phyloP scores from a whole-genome alignment of 1,284 basidiomycete genomes.

The Blastosporella zonata region DNA sequence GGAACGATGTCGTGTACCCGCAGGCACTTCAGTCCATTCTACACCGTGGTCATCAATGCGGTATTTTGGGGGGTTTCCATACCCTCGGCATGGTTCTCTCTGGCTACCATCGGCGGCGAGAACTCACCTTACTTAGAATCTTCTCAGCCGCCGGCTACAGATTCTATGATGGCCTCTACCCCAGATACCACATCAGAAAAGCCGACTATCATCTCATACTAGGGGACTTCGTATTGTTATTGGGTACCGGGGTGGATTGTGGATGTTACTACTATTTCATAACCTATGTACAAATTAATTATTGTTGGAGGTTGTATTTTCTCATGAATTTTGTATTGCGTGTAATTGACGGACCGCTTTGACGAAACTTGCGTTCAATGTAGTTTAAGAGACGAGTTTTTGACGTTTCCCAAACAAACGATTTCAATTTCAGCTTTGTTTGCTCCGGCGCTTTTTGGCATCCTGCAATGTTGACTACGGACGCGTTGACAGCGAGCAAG shows the following conservation, averaged over 20 bases:
- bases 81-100: conserved; percentile 16
- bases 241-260: too few relatives aligned
- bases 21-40: conserved; percentile 20
- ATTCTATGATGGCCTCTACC: background rate
- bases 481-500: background rate
- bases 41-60: conserved; percentile 20
- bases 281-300: too few relatives aligned
- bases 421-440: too few relatives aligned
- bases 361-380: too few relatives aligned
- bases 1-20: background rate
- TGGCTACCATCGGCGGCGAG: conserved; percentile 13
- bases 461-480: background rate
- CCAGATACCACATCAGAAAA: conserved; percentile 4
- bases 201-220: background rate
- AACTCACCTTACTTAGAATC: conserved; percentile 4
- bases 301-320: too few relatives aligned
- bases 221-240: too few relatives aligned
- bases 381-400: too few relatives aligned
- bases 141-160: background rate
- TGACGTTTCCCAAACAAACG: too few relatives aligned
- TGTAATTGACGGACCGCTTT: too few relatives aligned
- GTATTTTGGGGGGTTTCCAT: conserved; percentile 20
- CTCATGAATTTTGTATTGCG: too few relatives aligned
- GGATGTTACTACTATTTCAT: too few relatives aligned
- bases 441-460: too few relatives aligned